Percentiles rank a stretch among this genome's conserved stretches.
phyloP scores from a whole-genome alignment of 495 filamentous ascomycete genomes.

The Podospora conica region DNA sequence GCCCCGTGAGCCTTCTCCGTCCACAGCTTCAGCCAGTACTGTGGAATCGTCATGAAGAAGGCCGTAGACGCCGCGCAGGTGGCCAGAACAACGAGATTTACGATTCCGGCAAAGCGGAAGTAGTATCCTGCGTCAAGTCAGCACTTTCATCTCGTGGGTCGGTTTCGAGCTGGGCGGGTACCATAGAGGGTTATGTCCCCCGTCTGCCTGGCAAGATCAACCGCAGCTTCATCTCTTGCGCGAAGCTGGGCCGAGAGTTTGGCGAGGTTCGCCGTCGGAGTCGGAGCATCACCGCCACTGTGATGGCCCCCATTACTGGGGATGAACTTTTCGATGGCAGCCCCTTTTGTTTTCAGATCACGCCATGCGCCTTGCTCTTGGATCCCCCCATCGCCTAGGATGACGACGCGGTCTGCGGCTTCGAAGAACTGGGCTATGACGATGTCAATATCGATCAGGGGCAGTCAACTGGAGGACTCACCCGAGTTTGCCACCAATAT shows the following conservation, averaged over 20 bases:
- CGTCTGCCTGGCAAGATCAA: slow-evolving; percentile 13
- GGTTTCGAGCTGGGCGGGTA: background rate
- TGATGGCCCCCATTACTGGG: background rate
- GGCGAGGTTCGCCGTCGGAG: background rate
- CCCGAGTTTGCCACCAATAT: slow-evolving; percentile 35
- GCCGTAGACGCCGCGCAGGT: slow-evolving; percentile 24
- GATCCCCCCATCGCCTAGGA: slow-evolving; percentile 19
- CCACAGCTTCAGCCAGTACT: slow-evolving; percentile 39
- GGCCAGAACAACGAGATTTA: slow-evolving; percentile 39
- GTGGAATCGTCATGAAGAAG: slow-evolving; percentile 34
- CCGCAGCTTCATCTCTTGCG: slow-evolving; percentile 3
- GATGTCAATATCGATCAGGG: background rate
- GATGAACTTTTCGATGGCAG: slow-evolving; percentile 16
- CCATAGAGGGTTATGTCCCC: slow-evolving; percentile 26
- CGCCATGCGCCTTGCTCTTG: slow-evolving; percentile 21
- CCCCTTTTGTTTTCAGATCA: slow-evolving; percentile 9
- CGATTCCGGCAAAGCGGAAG: slow-evolving; percentile 44
- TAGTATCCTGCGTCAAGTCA: slow-evolving; percentile 44
- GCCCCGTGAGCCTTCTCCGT: slow-evolving; percentile 19
- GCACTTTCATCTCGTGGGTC: background rate
- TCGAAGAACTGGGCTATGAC: slow-evolving; percentile 15
- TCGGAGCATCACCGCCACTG: background rate
- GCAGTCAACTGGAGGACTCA: slow-evolving; percentile 1
- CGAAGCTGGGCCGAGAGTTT: slow-evolving; percentile 3
- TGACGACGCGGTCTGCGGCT: slow-evolving; percentile 18